These are phyloP conservation scores for Yamadazyma triangularis DNA, from an alignment of 1,139 yeast species.

Conservation along the genomic window DNA sequence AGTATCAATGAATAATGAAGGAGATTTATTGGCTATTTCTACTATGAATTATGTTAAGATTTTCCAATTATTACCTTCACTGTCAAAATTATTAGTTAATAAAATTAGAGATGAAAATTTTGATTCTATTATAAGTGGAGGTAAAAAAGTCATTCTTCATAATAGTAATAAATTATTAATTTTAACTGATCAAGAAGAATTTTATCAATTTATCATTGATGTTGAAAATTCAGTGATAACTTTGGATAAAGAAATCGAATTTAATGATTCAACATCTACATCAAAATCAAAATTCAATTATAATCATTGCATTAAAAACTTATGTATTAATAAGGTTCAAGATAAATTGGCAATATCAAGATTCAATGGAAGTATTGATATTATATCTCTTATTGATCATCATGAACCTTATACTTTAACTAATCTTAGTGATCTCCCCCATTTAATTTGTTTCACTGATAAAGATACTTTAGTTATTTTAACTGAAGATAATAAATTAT, in stretches of 20 bases:
- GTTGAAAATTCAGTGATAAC: conserved; percentile 18
- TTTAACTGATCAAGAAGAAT: conserved; percentile 63
- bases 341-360: conserved; percentile 42
- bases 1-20: conserved; percentile 66
- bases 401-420: conserved; percentile 47
- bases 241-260: conserved; percentile 39
- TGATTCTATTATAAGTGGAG: conserved; percentile 49
- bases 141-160: conserved; percentile 46
- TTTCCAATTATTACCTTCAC: conserved; percentile 46
- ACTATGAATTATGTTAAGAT: conserved; percentile 66
- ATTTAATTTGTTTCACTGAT: conserved; percentile 56
- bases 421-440: conserved; percentile 34
- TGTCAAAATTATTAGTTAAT: conserved; percentile 35
- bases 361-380: conserved; percentile 63
- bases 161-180: conserved; percentile 45
- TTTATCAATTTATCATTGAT: conserved; percentile 45
- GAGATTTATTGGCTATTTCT: conserved; percentile 64
- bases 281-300: conserved; percentile 25
- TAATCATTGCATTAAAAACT: conserved; percentile 43
- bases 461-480: conserved; percentile 55
- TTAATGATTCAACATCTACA: conserved; percentile 23
- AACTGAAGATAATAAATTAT: conserved; percentile 70
- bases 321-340: conserved; percentile 45
- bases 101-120: conserved; percentile 51
- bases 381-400: conserved; percentile 27